A percentile compares a stretch with the other conserved stretches of the same genome.
These are phyloP conservation scores for Serpula lacrymans DNA, from an alignment of 768 basidiomycete genomes.

Conservation along the genomic window DNA sequence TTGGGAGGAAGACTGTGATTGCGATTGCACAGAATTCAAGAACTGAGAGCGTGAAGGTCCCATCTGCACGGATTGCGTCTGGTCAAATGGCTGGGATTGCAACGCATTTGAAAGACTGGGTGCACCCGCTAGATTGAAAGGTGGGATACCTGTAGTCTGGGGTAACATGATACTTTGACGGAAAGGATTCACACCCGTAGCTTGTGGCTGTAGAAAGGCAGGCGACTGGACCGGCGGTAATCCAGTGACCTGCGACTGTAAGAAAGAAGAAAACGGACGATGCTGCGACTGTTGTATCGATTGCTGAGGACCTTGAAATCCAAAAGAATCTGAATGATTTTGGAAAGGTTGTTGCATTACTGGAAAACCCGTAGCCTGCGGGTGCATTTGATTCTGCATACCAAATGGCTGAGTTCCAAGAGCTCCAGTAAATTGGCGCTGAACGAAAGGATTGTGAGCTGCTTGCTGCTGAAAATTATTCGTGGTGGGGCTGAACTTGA, in stretches of 20 bases:
- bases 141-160: conserved; percentile 56
- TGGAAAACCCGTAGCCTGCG: conserved; percentile 57
- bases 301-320: conserved; percentile 34
- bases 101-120: no score
- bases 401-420: conserved; percentile 41
- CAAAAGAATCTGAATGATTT: conserved; percentile 19
- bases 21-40: conserved; percentile 8
- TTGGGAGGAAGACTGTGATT: conserved; percentile 13
- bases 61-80: conserved; percentile 9
- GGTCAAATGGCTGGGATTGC: conserved; percentile 5
- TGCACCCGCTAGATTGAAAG: conserved; percentile 34
- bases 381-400: conserved; percentile 36
- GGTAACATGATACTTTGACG: conserved; percentile 72
- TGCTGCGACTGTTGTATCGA: conserved; percentile 42
- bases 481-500: conserved; percentile 39
- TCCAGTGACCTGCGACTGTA: conserved; percentile 54
- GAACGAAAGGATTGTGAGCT: conserved; percentile 74
- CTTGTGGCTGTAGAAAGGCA: conserved; percentile 49
- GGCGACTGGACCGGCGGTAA: conserved; percentile 47
- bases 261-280: conserved; percentile 51
- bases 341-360: conserved; percentile 42
- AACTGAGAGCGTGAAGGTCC: conserved; percentile 10
- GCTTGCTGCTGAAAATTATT: conserved; percentile 57
- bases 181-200: conserved; percentile 77
- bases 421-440: conserved; percentile 50